These are phyloP conservation scores for Wickerhamomyces pijperi DNA, from an alignment of 805 yeast genomes.

Conservation along the genomic window DNA sequence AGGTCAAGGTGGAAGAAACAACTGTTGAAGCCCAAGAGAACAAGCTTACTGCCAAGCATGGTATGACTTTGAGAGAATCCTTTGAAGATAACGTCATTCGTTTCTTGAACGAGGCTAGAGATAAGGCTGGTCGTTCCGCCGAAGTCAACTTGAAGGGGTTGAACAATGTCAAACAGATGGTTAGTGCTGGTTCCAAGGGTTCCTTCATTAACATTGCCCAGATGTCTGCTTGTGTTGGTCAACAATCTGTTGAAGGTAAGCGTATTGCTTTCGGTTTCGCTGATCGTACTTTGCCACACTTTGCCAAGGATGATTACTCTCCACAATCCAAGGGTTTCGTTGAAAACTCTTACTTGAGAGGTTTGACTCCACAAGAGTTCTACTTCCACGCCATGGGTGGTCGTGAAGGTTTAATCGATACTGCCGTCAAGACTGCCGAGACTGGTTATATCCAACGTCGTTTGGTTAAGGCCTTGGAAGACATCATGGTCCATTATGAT, in stretches of 20 bases:
- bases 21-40: slow-evolving; percentile 88
- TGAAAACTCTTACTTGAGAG: slow-evolving; percentile 93
- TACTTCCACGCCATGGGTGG: slow-evolving; percentile 99
- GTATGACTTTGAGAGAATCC: slow-evolving; percentile 98
- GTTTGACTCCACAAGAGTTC: slow-evolving; percentile 96
- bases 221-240: slow-evolving; percentile 99
- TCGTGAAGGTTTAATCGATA: slow-evolving; percentile 98
- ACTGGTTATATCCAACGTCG: slow-evolving; percentile 98
- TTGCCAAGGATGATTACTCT: slow-evolving; percentile 95
- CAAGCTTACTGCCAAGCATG: slow-evolving; percentile 87
- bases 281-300: slow-evolving; percentile 94
- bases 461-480: slow-evolving; percentile 91
- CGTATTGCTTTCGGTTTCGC: slow-evolving; percentile 97
- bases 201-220: slow-evolving; percentile 97
- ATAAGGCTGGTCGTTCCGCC: slow-evolving; percentile 97
- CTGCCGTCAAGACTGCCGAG: slow-evolving; percentile 98
- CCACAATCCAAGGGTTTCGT: slow-evolving; percentile 98
- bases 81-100: slow-evolving; percentile 96
- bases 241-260: slow-evolving; percentile 98
- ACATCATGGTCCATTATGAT: slow-evolving; percentile 95
- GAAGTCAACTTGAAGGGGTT: slow-evolving; percentile 90
- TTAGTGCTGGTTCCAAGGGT: slow-evolving; percentile 97
- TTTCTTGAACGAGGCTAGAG: slow-evolving; percentile 95
- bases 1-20: slow-evolving; percentile 87
- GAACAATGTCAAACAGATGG: slow-evolving; percentile 98